phyloP scores from a whole-genome alignment of 2,329 filamentous ascomycete genomes.

The Aspergillus melleus region DNA sequence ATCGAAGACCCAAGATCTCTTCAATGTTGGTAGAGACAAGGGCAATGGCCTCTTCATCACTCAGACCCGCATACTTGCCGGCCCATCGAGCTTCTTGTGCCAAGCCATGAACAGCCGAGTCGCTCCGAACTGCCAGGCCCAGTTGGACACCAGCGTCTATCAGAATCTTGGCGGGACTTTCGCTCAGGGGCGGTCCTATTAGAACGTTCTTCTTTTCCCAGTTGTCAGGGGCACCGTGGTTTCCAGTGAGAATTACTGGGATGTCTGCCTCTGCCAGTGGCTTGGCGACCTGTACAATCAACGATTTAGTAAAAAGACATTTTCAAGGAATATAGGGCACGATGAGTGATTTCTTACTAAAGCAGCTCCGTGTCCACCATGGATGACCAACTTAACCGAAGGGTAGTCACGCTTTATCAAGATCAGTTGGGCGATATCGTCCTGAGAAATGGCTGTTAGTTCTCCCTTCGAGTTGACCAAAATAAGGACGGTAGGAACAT shows the following conservation, averaged over 20 bases:
- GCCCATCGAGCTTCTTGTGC: conserved; percentile 9
- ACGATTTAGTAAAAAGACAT: not conserved
- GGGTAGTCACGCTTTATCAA: not conserved
- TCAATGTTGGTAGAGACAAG: not conserved
- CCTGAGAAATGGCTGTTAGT: not conserved
- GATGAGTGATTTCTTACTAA: not conserved
- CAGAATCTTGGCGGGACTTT: not conserved
- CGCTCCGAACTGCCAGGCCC: conserved; percentile 37
- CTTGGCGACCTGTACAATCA: not conserved
- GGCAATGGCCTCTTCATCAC: conserved; percentile 4
- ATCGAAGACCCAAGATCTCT: not conserved
- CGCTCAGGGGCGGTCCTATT: not conserved
- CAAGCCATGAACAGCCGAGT: conserved; percentile 6
- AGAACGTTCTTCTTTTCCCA: not conserved
- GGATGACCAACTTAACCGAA: not conserved
- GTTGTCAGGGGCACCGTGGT: not conserved
- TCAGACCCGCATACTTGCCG: conserved; percentile 4
- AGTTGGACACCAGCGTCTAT: conserved; percentile 18
- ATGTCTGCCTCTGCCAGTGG: not conserved
- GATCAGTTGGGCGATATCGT: not conserved
- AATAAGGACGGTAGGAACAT: not conserved
- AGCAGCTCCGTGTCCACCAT: not conserved
- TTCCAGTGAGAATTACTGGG: not conserved
- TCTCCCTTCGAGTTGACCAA: not conserved
- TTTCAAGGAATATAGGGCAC: not conserved